Conservation (phyloP, 305 asterid species). For the Salvia sclarea region DNA sequence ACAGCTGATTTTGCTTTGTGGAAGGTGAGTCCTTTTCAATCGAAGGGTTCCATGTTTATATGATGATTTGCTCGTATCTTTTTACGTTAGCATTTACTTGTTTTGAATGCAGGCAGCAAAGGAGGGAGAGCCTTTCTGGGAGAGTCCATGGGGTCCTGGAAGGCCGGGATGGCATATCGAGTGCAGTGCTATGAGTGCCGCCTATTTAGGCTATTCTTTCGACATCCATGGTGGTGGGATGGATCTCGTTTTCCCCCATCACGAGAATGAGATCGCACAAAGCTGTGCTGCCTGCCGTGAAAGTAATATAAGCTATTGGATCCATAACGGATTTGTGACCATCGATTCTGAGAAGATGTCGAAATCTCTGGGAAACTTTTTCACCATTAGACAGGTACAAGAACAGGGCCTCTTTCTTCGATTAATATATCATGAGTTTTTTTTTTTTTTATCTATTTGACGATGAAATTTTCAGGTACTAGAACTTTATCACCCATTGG, state of each 20-base stretch:
- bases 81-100: slow-evolving; percentile 13
- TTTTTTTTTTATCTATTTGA: slow-evolving; percentile 16
- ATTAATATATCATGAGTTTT: too few relatives aligned
- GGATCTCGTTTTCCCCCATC: slow-evolving; percentile 98
- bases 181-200: slow-evolving; percentile 99
- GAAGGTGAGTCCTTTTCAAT: slow-evolving; percentile 66
- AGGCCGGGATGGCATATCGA: slow-evolving; percentile 99
- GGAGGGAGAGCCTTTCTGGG: slow-evolving; percentile 97
- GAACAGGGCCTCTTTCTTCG: slow-evolving; percentile 6
- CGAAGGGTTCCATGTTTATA: slow-evolving; percentile 2
- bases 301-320: slow-evolving; percentile 82
- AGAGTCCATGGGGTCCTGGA: slow-evolving; percentile 99
- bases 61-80: background rate
- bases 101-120: slow-evolving; percentile 84
- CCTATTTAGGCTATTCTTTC: slow-evolving; percentile 79
- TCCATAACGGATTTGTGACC: slow-evolving; percentile 96
- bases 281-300: slow-evolving; percentile 90
- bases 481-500: slow-evolving; percentile 90
- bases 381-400: slow-evolving; percentile 89
- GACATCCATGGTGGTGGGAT: slow-evolving; percentile 99
- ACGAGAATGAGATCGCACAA: slow-evolving; percentile 99
- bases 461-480: slow-evolving; percentile 55
- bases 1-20: slow-evolving; percentile 98
- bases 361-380: slow-evolving; percentile 95
- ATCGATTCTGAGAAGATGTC: slow-evolving; percentile 96